Evolutionary conservation across 2,329 filamentous ascomycete genomes (phyloP).

Genomic region (Hymenoscyphus scutula): DNA sequence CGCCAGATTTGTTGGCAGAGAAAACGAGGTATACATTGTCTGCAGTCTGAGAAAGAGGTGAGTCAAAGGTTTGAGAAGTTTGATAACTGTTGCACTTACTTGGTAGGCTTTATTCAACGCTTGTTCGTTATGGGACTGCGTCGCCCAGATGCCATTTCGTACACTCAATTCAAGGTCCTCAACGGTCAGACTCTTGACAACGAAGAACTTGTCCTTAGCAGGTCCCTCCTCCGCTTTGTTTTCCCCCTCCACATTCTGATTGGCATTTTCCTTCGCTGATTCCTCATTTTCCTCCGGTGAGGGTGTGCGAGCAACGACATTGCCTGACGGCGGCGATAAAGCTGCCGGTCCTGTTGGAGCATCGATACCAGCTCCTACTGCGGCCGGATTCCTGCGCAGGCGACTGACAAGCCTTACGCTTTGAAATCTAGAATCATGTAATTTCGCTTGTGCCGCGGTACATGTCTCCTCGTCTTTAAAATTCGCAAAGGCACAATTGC

Average conservation of each 20-base stretch:
- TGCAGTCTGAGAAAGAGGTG: slow-evolving; percentile 52
- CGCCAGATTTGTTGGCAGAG: slow-evolving; percentile 94
- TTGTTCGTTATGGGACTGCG: slow-evolving; percentile 90
- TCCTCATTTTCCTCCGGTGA: slow-evolving; percentile 37
- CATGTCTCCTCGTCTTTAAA: slow-evolving; percentile 81
- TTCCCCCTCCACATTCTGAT: slow-evolving; percentile 15
- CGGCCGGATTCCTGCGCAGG: slow-evolving; percentile 57
- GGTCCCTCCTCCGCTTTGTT: slow-evolving; percentile 9
- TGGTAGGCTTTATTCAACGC: slow-evolving; percentile 77
- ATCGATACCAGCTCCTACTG: slow-evolving; percentile 32
- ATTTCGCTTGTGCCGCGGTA: slow-evolving; percentile 71
- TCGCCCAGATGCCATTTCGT: slow-evolving; percentile 88
- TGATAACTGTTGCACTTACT: slow-evolving; percentile 46
- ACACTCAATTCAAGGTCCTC: slow-evolving; percentile 89
- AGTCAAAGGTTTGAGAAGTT: slow-evolving; percentile 13
- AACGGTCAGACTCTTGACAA: slow-evolving; percentile 87
- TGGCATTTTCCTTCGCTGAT: slow-evolving; percentile 12
- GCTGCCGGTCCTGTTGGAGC: slow-evolving; percentile 34
- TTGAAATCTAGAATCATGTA: slow-evolving; percentile 89
- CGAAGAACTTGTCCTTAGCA: slow-evolving; percentile 74
- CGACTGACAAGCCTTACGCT: slow-evolving; percentile 83
- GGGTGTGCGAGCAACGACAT: slow-evolving; percentile 25
- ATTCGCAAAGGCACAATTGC: slow-evolving; percentile 96
- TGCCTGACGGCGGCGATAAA: slow-evolving; percentile 27
- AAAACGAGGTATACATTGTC: slow-evolving; percentile 91